Evolutionary conservation across 345 rosid genomes (phyloP), one percentile per base, ranked within the genome.

Genomic region (Raphanus sativus): DNA sequence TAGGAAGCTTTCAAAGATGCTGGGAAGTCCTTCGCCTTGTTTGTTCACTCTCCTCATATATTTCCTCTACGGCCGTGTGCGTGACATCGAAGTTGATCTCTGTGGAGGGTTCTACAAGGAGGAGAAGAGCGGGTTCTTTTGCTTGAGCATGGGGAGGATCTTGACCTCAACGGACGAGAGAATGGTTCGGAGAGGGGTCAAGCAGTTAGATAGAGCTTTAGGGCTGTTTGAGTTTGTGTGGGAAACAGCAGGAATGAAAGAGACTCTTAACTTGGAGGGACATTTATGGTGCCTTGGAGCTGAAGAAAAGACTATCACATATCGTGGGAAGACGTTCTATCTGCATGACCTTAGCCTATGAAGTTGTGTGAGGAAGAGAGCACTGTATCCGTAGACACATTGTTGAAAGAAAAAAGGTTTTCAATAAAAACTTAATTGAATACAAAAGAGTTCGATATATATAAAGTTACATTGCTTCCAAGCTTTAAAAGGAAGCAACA

Each of bases 191-290:
- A 87, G 76, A 34, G 97, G 98, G 48, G 67, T 88, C 32, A 89
- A 87, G 85, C 94, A 87, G 45, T 69, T 93, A 80, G 90, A 91
- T 67, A 86, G 86, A 64, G 94, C 86, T 28, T 85, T 91, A 33
- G 83, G 84, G 48, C 67, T 93, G 6, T 88, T 81, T 71, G 86
- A 79, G 77, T 90, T 89, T 83, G 83, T 90, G 16, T 90, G 92
- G 97, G 89, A 90, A 72, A 86, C 86, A 13, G 91, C 97, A 38
- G 91, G 85, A 62, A 85, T 80, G 92, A 83, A 89, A 62, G 97
- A 86, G 30, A 73, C 25, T 36, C 79, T 90, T 71, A 86, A 83
- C 78, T 67, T 87, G 62, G 86, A 86, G 74, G 96, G 97, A 4
- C 97, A 89, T 74, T 73, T 89, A 25, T 91, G 89, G 90, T 88